A percentile compares a stretch with the other conserved stretches of the same genome.
phyloP scores from a whole-genome alignment of 2,329 filamentous ascomycete genomes.

The Dactylellina haptotyla region DNA sequence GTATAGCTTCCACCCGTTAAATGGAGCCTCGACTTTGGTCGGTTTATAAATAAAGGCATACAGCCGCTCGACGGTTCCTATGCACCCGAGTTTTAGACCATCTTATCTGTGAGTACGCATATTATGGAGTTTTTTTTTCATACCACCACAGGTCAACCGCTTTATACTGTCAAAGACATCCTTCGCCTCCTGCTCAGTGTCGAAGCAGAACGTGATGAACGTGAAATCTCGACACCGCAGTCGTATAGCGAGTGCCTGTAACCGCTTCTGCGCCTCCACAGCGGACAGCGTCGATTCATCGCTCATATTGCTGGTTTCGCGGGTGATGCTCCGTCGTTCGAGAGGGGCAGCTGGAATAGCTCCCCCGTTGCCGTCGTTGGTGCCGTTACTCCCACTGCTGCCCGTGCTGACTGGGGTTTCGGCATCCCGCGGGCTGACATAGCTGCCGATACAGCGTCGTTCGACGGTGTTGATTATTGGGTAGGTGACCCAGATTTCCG shows the following conservation, averaged over 20 bases:
- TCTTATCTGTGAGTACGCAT: not conserved
- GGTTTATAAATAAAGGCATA: slow-evolving; percentile 89
- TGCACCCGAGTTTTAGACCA: slow-evolving; percentile 71
- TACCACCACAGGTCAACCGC: slow-evolving; percentile 67
- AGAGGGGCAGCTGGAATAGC: too few species aligned
- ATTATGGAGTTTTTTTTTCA: not conserved
- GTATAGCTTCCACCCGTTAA: slow-evolving; percentile 86
- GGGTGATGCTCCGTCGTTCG: not conserved
- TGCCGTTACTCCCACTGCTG: slow-evolving; percentile 72
- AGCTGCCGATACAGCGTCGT: slow-evolving; percentile 42
- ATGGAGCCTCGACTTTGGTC: slow-evolving; percentile 74
- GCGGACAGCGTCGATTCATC: slow-evolving; percentile 67
- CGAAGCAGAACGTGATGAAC: slow-evolving; percentile 90
- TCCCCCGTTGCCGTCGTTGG: not conserved
- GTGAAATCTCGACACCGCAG: slow-evolving; percentile 92
- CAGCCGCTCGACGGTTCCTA: slow-evolving; percentile 81
- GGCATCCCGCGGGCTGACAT: slow-evolving; percentile 17
- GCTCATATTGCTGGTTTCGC: slow-evolving; percentile 51
- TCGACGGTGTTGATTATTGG: slow-evolving; percentile 83
- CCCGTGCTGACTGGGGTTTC: slow-evolving; percentile 68
- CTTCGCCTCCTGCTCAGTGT: slow-evolving; percentile 76
- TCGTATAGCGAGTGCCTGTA: slow-evolving; percentile 68
- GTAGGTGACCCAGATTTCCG: slow-evolving; percentile 92
- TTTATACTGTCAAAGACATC: slow-evolving; percentile 90
- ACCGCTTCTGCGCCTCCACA: slow-evolving; percentile 44